Percentiles rank a stretch among this genome's conserved stretches.
Evolutionary conservation across 2,329 filamentous ascomycete genomes (phyloP).

Genomic region (Pleurostoma richardsiae): DNA sequence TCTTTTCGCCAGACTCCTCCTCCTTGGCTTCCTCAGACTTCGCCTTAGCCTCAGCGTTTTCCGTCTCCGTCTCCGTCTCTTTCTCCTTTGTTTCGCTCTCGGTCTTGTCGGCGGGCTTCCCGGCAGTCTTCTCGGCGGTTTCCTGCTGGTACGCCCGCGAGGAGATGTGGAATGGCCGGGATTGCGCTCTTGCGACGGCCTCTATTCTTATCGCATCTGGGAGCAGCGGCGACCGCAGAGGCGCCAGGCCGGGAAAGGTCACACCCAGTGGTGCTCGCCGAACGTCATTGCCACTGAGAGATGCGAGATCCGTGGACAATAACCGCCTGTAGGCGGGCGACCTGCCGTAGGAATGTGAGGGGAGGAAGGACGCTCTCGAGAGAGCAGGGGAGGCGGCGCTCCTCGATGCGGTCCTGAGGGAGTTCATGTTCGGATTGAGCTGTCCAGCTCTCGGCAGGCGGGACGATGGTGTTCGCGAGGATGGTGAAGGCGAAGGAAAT

Average conservation of each 20-base stretch:
- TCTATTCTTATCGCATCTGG: constrained; percentile 32
- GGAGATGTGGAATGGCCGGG: constrained; percentile 33
- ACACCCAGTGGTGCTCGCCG: constrained; percentile 18
- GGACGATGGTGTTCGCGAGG: constrained; percentile 17
- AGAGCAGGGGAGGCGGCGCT: constrained; percentile 36
- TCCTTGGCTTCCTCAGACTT: constrained; percentile 31
- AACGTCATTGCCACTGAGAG: constrained; percentile 19
- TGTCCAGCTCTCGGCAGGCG: constrained; percentile 18
- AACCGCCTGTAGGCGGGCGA: constrained; percentile 44
- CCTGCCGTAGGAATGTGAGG: constrained; percentile 31
- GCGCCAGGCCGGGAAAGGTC: constrained; percentile 23
- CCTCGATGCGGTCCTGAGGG: constrained; percentile 34
- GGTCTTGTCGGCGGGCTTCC: constrained; percentile 7
- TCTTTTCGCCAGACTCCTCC: constrained; percentile 37
- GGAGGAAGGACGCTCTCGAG: constrained; percentile 32
- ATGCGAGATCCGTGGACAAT: constrained; percentile 21
- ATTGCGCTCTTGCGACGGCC: constrained; percentile 14
- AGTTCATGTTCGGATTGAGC: constrained; percentile 35
- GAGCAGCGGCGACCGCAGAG: constrained; percentile 41
- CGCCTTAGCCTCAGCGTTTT: constrained; percentile 20
- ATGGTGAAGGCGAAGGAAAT: constrained; percentile 7
- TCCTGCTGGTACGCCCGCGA: constrained; percentile 22
- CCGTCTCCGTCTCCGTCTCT: constrained; percentile 19
- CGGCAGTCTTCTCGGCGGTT: constrained; percentile 4
- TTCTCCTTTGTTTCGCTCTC: constrained; percentile 29